Percentiles rank a stretch among this genome's conserved stretches.
These are phyloP conservation scores for Trichaptum fuscoviolaceum DNA, from an alignment of 768 basidiomycete genomes.

Conservation along the genomic window DNA sequence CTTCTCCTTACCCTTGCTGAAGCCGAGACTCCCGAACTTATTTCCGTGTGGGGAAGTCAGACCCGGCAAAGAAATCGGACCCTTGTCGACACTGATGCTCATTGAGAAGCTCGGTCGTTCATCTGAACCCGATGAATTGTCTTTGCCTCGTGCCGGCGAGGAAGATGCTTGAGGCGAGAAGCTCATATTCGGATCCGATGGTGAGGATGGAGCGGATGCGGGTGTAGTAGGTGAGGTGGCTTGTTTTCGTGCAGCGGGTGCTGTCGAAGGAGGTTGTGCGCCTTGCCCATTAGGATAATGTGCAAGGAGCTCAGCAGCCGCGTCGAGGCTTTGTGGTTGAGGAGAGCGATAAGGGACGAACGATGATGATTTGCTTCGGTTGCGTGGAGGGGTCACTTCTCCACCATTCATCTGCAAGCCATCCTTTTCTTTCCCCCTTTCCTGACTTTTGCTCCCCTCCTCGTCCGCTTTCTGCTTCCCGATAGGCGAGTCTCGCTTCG, in stretches of 20 bases:
- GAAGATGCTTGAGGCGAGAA: not conserved
- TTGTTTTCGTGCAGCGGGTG: constrained; percentile 7
- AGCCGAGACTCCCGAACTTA: not conserved
- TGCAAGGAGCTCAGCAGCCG: constrained; percentile 62
- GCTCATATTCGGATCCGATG: not conserved
- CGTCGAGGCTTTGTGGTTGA: constrained; percentile 65
- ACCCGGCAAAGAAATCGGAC: not conserved
- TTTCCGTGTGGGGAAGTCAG: not conserved
- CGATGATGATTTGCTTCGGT: constrained; percentile 48
- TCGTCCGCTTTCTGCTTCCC: constrained; percentile 29
- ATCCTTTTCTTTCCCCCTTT: constrained; percentile 11
- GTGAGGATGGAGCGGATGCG: constrained; percentile 8
- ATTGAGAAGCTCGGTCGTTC: not conserved
- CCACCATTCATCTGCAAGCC: constrained; percentile 17
- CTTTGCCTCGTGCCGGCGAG: not conserved
- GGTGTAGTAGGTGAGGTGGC: not conserved
- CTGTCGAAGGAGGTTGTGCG: not conserved
- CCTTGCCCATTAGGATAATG: constrained; percentile 15
- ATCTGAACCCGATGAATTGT: not conserved
- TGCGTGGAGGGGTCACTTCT: constrained; percentile 39
- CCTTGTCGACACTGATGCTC: not conserved
- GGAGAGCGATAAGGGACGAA: constrained; percentile 50
- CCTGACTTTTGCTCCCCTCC: not conserved
- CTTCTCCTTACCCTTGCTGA: not conserved
- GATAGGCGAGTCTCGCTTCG: constrained; percentile 20